Percentiles rank a stretch among this genome's conserved stretches.
These are phyloP conservation scores for Sparassis latifolia DNA, from an alignment of 1,284 basidiomycete species.

Conservation along the genomic window DNA sequence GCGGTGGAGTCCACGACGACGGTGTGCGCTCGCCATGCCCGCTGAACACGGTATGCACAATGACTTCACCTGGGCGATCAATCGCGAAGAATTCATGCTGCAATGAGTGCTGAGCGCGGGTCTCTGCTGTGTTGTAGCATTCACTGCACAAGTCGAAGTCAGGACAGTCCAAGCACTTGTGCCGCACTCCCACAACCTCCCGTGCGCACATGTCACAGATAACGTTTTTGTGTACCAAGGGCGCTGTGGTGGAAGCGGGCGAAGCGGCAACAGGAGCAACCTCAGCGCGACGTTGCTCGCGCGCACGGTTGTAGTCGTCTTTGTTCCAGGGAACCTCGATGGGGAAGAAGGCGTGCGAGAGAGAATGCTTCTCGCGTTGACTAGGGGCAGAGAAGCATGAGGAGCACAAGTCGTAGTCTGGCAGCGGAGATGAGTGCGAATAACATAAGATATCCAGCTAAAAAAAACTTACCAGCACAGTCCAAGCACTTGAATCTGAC, in stretches of 20 bases:
- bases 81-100: constrained; percentile 65
- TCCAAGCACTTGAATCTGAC: constrained; percentile 6
- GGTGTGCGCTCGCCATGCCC: constrained; percentile 27
- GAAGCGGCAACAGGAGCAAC: constrained; percentile 11
- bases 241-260: not conserved
- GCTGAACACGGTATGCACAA: constrained; percentile 53
- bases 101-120: constrained; percentile 11
- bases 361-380: constrained; percentile 10
- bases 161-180: constrained; percentile 71
- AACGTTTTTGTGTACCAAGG: constrained; percentile 35
- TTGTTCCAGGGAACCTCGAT: constrained; percentile 5
- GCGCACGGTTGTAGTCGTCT: constrained; percentile 6
- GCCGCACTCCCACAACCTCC: constrained; percentile 53
- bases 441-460: too few relatives aligned
- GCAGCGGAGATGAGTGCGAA: not conserved
- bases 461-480: constrained; percentile 36
- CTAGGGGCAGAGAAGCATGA: constrained; percentile 50
- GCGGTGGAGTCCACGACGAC: not conserved
- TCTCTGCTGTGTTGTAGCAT: constrained; percentile 44
- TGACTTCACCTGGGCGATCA: constrained; percentile 52
- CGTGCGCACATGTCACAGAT: constrained; percentile 55
- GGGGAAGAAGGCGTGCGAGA: constrained; percentile 9
- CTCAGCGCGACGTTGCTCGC: too few relatives aligned
- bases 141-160: constrained; percentile 69
- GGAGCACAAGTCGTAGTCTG: constrained; percentile 67